Evolutionary conservation across 768 basidiomycete genomes (phyloP), one percentile per base, ranked within the genome.

Genomic region (Brasilioporus rufonigricans): DNA sequence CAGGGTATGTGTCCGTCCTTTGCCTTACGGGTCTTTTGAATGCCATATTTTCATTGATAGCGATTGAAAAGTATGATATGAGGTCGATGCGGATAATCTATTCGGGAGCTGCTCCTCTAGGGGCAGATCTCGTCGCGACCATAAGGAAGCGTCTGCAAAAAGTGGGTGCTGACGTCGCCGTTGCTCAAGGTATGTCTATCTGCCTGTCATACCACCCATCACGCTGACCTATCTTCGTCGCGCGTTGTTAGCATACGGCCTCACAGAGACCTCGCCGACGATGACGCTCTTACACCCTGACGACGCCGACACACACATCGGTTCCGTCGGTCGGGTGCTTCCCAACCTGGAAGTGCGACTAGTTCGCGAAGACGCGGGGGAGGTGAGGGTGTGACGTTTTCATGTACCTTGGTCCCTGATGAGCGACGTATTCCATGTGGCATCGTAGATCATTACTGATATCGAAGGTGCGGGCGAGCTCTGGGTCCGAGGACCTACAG

Each of bases 231-330:
- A 13, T 29, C 35, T 29, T 24, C 10, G 32, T 18, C 29, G 5
- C 16, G n/a, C 57, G 11, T 31, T 33, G 12, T 44, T 60, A 85
- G 88, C 86, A 1, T 91, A 85, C 53, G 88, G 92, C 26, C 76
- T 93, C 19, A 93, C 91, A 1, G 92, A 93, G 71, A 92, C 90
- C 1, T 87, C 89, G 0, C 90, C 89, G 0, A 84, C 84, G 0
- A 78, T 84, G 0, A 83, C 85, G 58, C 58, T 87, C 3, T 74
- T 89, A 9, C 75, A 81, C 1, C 46, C 66, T 0, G 63, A 75
- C 3, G 73, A 81, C 19, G 71, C 73, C 1, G 55, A 70, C 13
- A 66, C 75, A 18, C 87, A 84, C 59, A 67, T 82, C 24, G 89
- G 89, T 12, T 83, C 81, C 44, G 77, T 87, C 31, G 93, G 93